Base-by-base conservation (phyloP, 2,329 filamentous ascomycete genomes). In the Curvularia spicifera region DNA sequence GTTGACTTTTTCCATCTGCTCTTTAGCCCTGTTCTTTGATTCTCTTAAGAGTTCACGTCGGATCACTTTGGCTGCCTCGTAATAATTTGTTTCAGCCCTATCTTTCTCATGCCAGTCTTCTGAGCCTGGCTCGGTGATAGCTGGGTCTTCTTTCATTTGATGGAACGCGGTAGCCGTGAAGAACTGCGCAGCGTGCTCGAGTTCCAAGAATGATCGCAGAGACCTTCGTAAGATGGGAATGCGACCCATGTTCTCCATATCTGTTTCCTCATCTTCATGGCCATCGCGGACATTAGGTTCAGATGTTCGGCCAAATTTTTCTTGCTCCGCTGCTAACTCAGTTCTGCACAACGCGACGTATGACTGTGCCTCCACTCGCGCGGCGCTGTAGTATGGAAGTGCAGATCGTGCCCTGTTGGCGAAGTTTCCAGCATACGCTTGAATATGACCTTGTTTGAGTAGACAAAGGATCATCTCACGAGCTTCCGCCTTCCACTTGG, bases 161-260 rank as follows among this genome's bases (percentile, higher is more conserved):
- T 88, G 97, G 65, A 89, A 88, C 0, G 88, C 89, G 66, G 93
- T 97, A 13, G 89, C 92, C 26, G 89, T 89, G 71, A 96, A 97
- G 78, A 97, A 97, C 0, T 87, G 83, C 29, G 89, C 91, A 64
- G 89, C 87, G 73, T 97, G 94, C 60, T 94, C 85, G 43, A 96
- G 77, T 71, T 96, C 92, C 18, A 97, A 80, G 2, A 91, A 88
- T 20, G 82, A 83, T 9, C 92, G 88, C 22, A 97, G 80, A 43
- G 87, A 85, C 52, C 88, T 85, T 33, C 88, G 86, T 49, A 84
- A 83, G 37, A 86, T 83, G 48, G 83, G 81, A 24, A 91, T 67
- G 18, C 83, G 83, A 22, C 73, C 76, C 10, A 71, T 63, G 37
- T 78, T 79, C 55, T 74, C 76, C 42, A 78, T 63, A 62, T 75